Percentiles rank a stretch among this genome's conserved stretches.
These are phyloP conservation scores for Kalmusia sp. DNA, from an alignment of 2,329 filamentous ascomycete genomes.

Conservation along the genomic window DNA sequence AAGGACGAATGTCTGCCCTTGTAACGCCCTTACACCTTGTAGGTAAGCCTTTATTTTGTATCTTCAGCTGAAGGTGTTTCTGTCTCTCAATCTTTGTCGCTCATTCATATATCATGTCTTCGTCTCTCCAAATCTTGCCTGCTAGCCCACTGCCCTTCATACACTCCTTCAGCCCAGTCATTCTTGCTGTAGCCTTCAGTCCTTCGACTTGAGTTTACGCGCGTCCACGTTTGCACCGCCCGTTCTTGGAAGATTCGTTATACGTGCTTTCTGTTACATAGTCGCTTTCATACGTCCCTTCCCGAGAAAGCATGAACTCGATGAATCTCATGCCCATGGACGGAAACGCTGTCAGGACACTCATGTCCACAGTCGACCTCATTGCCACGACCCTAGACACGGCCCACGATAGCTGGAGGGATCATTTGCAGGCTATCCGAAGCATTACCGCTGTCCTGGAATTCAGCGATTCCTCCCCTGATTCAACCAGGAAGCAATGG, in stretches of 20 bases:
- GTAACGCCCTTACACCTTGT: background rate
- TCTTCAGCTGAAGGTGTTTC: constrained; percentile 1
- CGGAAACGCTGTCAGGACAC: constrained; percentile 14
- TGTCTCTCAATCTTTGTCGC: background rate
- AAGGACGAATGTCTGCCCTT: background rate
- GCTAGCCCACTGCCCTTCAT: background rate
- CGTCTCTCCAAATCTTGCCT: background rate
- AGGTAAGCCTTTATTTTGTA: background rate
- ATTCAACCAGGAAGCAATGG: constrained; percentile 25
- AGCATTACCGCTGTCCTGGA: constrained; percentile 25
- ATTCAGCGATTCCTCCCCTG: constrained; percentile 20
- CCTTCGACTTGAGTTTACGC: background rate
- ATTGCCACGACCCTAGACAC: constrained; percentile 42
- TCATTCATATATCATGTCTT: constrained; percentile 5
- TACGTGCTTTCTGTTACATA: background rate
- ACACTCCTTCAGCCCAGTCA: background rate
- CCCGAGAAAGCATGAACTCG: background rate
- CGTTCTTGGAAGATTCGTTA: background rate
- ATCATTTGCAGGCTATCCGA: constrained; percentile 30
- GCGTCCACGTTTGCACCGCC: background rate
- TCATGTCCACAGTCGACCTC: constrained; percentile 36
- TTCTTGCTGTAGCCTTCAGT: background rate
- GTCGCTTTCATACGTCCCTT: background rate
- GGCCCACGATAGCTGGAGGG: constrained; percentile 39
- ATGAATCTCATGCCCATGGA: constrained; percentile 20